These are phyloP conservation scores for Vitis hybrid DNA, from an alignment of 177 flowering plant species.

Conservation along the genomic window DNA sequence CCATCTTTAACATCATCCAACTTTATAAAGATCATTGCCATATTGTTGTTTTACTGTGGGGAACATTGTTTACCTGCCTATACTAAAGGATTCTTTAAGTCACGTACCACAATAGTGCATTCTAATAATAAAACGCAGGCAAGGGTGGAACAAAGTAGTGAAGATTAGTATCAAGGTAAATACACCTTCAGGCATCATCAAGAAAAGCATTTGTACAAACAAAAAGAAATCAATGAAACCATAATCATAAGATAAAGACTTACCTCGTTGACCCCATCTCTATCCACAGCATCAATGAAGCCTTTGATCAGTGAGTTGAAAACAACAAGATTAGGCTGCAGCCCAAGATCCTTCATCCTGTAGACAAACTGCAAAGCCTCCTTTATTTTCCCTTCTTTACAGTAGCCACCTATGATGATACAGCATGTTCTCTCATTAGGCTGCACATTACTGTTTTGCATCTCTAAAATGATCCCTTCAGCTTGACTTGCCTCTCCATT, in stretches of 20 bases:
- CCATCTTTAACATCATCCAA: no score
- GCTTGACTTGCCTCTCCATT: slow-evolving; percentile 56
- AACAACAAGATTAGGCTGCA: slow-evolving; percentile 63
- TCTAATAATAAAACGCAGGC: neutral
- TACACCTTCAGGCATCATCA: neutral
- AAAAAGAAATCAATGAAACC: slow-evolving; percentile 1
- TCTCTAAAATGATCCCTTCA: slow-evolving; percentile 56
- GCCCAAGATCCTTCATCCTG: slow-evolving; percentile 56
- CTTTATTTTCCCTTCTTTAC: slow-evolving; percentile 56
- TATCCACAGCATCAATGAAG: slow-evolving; percentile 51
- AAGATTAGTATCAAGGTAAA: neutral
- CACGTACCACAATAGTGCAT: neutral
- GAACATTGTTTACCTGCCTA: neutral
- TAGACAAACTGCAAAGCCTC: slow-evolving; percentile 63
- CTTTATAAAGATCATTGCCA: neutral
- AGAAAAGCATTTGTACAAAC: neutral
- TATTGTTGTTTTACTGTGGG: neutral
- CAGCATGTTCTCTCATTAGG: slow-evolving; percentile 77
- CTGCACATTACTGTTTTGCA: slow-evolving; percentile 40
- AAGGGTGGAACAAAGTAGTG: neutral
- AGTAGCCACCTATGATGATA: slow-evolving; percentile 64
- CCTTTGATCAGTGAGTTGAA: slow-evolving; percentile 80
- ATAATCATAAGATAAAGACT: slow-evolving; percentile 12
- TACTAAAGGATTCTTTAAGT: neutral
- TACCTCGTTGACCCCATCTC: slow-evolving; percentile 75